Percentiles rank a stretch among this genome's conserved stretches.
phyloP scores from a whole-genome alignment of 192 early-diverging fungal genomes.

The Entomortierella lignicola region DNA sequence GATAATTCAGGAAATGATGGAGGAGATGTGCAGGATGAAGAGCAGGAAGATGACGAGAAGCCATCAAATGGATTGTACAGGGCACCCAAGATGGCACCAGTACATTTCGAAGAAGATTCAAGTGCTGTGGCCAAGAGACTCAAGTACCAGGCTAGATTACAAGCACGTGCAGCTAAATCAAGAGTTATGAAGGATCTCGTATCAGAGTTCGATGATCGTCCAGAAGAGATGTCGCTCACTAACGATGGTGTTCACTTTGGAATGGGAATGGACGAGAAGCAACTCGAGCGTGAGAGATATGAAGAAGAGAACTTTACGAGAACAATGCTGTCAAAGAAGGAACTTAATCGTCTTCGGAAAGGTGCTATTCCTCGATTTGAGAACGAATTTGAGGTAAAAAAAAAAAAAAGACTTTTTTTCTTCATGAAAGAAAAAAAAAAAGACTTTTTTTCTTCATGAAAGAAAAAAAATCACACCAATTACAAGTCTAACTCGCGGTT shows the following conservation, averaged over 20 bases:
- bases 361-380: conserved; percentile 72
- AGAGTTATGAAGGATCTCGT: conserved; percentile 87
- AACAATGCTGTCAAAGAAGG: conserved; percentile 76
- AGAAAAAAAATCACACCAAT: too few species aligned
- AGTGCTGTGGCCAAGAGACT: conserved; percentile 66
- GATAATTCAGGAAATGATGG: conserved; percentile 55
- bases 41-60: conserved; percentile 54
- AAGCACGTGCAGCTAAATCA: conserved; percentile 80
- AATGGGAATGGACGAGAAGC: conserved; percentile 65
- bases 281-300: conserved; percentile 74
- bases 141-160: conserved; percentile 69
- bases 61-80: conserved; percentile 77
- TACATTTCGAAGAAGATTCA: conserved; percentile 84
- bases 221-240: conserved; percentile 79
- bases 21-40: conserved; percentile 10
- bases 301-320: conserved; percentile 94
- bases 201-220: conserved; percentile 86
- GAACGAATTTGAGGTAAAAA: conserved; percentile 83
- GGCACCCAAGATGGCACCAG: conserved; percentile 86
- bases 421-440: neutral
- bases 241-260: conserved; percentile 77
- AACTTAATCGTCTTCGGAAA: conserved; percentile 72
- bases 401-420: too few species aligned
- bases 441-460: conserved; percentile 1
- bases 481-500: too few species aligned